A percentile compares a stretch with the other conserved stretches of the same genome.
These are phyloP conservation scores for Casaregolazyma lundiana DNA, from an alignment of 1,139 yeast species.

Conservation along the genomic window DNA sequence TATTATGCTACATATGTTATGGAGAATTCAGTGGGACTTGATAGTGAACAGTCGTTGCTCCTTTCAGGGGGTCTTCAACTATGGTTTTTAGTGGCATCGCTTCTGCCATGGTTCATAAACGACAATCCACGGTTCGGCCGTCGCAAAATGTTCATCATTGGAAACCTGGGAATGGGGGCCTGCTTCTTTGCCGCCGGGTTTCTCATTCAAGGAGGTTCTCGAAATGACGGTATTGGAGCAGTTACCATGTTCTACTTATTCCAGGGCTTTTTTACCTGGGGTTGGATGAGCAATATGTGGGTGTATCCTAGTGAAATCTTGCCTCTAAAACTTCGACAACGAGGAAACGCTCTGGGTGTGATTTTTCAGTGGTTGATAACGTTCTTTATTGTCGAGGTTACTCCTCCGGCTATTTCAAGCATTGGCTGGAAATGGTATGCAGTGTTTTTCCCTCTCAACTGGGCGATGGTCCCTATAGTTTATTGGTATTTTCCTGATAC, in stretches of 20 bases:
- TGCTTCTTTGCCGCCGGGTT: constrained; percentile 29
- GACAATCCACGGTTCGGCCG: constrained; percentile 3
- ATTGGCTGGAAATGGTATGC: constrained; percentile 19
- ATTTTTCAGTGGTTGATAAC: constrained; percentile 48
- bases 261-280: constrained; percentile 24
- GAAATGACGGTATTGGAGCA: constrained; percentile 6
- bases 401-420: constrained; percentile 32
- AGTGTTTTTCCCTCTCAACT: constrained; percentile 26
- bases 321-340: constrained; percentile 45
- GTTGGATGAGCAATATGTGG: constrained; percentile 39
- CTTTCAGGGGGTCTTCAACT: constrained; percentile 32
- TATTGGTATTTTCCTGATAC: constrained; percentile 58
- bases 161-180: constrained; percentile 42
- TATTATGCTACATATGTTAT: constrained; percentile 55
- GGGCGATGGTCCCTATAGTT: constrained; percentile 38
- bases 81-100: constrained; percentile 5
- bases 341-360: constrained; percentile 50
- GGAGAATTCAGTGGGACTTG: constrained; percentile 22
- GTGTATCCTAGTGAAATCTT: constrained; percentile 51
- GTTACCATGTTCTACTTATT: constrained; percentile 11
- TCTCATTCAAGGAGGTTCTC: constrained; percentile 9
- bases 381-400: constrained; percentile 28
- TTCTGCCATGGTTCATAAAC: constrained; percentile 5
- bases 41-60: constrained; percentile 45
- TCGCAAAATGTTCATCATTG: constrained; percentile 34